A percentile compares a stretch with the other conserved stretches of the same genome.
phyloP scores from a whole-genome alignment of 306 rosid genomes.

The Begonia masoniana region DNA sequence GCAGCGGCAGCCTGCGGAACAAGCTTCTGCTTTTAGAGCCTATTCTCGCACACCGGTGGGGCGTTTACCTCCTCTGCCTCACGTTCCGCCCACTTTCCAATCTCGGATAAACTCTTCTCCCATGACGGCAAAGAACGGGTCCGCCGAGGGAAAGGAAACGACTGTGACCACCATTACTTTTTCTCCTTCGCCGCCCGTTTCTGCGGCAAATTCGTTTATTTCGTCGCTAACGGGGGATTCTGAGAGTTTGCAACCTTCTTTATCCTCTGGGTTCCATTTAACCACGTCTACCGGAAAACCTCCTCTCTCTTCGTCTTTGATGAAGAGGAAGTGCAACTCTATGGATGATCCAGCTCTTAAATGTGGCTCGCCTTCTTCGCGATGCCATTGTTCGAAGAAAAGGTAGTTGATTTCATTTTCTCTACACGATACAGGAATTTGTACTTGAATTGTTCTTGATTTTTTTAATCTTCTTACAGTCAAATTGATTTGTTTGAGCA shows the following conservation, averaged over 20 bases:
- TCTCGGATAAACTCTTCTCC: background rate
- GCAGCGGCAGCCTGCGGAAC: conserved; percentile 1
- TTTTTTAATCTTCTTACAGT: background rate
- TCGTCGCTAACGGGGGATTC: conserved; percentile 65
- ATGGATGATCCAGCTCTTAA: conserved; percentile 54
- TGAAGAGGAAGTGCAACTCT: conserved; percentile 76
- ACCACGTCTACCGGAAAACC: conserved; percentile 59
- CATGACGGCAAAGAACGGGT: conserved; percentile 7
- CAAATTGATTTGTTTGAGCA: conserved; percentile 6
- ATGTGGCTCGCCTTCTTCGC: conserved; percentile 44
- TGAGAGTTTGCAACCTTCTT: conserved; percentile 33
- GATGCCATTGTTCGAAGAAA: conserved; percentile 52
- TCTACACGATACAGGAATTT: background rate
- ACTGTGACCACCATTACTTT: conserved; percentile 37
- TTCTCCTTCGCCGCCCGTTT: conserved; percentile 21
- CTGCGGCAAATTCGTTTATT: conserved; percentile 41
- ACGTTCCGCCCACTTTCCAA: background rate
- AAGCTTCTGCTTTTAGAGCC: background rate
- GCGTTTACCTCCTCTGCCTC: conserved; percentile 54
- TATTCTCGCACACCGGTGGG: conserved; percentile 57
- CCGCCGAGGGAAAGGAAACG: conserved; percentile 31
- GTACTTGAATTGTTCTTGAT: background rate
- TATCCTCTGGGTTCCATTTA: conserved; percentile 53
- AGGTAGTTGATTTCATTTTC: conserved; percentile 20
- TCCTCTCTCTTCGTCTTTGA: conserved; percentile 49